phyloP scores from a whole-genome alignment of 495 filamentous ascomycete genomes.

The Lentithecium fluviatile region DNA sequence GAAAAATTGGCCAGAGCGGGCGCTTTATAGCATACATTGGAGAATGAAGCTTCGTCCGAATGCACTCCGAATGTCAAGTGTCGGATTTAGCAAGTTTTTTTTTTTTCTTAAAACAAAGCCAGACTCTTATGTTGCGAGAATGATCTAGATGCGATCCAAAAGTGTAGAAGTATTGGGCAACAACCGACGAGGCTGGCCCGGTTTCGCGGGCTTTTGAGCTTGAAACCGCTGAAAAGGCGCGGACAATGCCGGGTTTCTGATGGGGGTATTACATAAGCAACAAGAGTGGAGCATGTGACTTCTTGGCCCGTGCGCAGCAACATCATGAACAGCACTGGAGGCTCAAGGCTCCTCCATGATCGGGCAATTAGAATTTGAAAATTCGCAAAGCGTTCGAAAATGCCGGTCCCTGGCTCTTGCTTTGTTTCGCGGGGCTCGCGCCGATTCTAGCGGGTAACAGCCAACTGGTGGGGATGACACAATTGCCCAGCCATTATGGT shows the following conservation, averaged over 20 bases:
- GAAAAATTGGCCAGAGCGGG: not conserved
- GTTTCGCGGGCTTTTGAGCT: not conserved
- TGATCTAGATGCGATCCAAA: not conserved
- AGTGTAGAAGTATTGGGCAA: not conserved
- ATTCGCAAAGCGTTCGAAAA: no score
- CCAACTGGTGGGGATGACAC: no score
- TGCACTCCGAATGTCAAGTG: not conserved
- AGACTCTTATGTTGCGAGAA: not conserved
- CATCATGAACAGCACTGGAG: no score
- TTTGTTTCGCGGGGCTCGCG: no score
- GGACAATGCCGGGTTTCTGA: not conserved
- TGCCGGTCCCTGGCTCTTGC: no score
- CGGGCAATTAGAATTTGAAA: no score
- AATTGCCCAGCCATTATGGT: no score
- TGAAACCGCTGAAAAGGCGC: not conserved
- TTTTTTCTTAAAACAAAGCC: not conserved
- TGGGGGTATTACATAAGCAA: not conserved
- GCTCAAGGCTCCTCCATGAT: no score
- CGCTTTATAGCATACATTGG: not conserved
- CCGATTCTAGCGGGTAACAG: no score
- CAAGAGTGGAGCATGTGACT: not conserved
- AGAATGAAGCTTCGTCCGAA: not conserved
- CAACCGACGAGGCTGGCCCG: not conserved
- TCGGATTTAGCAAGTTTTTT: not conserved
- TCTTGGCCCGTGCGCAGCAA: no score